phyloP scores from a whole-genome alignment of 2,329 filamentous ascomycete species.

The Apiospora sp. region DNA sequence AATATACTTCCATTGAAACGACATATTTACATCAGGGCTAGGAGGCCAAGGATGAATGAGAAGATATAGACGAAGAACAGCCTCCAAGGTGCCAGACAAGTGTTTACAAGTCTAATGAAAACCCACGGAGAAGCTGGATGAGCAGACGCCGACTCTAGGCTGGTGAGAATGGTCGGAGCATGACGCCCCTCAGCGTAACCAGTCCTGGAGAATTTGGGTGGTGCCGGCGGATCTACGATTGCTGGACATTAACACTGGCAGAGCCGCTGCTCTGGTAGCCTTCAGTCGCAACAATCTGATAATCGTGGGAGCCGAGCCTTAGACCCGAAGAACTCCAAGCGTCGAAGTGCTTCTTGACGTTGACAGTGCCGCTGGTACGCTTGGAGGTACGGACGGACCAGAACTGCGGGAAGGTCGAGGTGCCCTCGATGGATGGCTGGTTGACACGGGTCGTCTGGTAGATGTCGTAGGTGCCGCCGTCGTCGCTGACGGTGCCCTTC shows the following conservation, averaged over 20 bases:
- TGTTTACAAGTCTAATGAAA: background rate
- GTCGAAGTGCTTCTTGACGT: conserved; percentile 45
- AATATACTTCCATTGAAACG: background rate
- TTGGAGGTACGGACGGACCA: conserved; percentile 59
- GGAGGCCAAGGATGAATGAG: conserved; percentile 6
- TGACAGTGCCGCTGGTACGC: conserved; percentile 51
- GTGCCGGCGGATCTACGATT: background rate
- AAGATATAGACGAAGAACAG: background rate
- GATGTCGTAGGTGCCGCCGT: conserved; percentile 46
- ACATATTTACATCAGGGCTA: conserved; percentile 1
- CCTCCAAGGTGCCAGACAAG: background rate
- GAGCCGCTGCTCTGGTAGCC: conserved; percentile 28
- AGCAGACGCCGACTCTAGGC: background rate
- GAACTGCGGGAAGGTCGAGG: conserved; percentile 58
- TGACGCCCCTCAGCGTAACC: background rate
- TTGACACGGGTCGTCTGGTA: conserved; percentile 48
- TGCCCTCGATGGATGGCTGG: conserved; percentile 54
- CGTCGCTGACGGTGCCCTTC: conserved; percentile 42
- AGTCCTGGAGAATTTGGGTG: background rate
- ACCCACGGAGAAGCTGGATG: background rate
- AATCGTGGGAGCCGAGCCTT: conserved; percentile 44
- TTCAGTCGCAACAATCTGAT: conserved; percentile 41
- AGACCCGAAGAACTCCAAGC: conserved; percentile 42
- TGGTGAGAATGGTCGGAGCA: background rate
- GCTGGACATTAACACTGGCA: conserved; percentile 25